Base-by-base conservation (phyloP, 2,329 filamentous ascomycete genomes). In the Penicillium expansum region DNA sequence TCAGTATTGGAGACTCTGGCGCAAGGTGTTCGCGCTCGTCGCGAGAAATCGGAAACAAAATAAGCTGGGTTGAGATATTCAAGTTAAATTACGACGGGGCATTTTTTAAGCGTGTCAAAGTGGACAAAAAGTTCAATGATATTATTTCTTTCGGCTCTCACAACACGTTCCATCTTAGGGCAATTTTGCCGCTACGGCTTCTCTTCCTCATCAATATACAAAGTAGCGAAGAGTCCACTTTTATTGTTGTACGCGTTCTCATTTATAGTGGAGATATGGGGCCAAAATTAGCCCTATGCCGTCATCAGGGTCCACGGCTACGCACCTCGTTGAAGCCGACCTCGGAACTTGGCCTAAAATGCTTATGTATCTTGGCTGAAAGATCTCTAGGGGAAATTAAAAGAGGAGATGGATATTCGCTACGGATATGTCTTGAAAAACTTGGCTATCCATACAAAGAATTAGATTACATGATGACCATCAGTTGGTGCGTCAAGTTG, bases 1-100 rank as follows among this genome's bases (percentile, higher is more conserved):
- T 77, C 79, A 0, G 88, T 93, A 2, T 84, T 97, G 11, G 88
- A 89, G 63, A 81, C 81, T 49, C 83, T 99, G 43, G 93, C 93
- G 18, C 83, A 86, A 52, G 90, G 92, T 29, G 91, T 97, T 52
- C 86, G 87, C 71, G 83, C 88, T 72, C 84, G 91, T 68, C 84
- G 90, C 73, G 83, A 80, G 62, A 71, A 78, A 49, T 68, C 70
- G 53, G 62, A 60, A 41, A 58, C 65, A 27, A 62, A 65, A 37
- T 64, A 62, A 60, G 33, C 33, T 24, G 27, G 14, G 24, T 57
- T 51, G 5, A 35, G 29, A 50, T 35, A 39, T 54, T 16, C 41
- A 6, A 43, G 43, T 37, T 55, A 50, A 24, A 38, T n/a, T 30
- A 30, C 9, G 10, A 52, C 39, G 39, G 48, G 48, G 16, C 41